Base-by-base conservation (phyloP, 2,329 filamentous ascomycete species). In the Aspergillus persii region DNA sequence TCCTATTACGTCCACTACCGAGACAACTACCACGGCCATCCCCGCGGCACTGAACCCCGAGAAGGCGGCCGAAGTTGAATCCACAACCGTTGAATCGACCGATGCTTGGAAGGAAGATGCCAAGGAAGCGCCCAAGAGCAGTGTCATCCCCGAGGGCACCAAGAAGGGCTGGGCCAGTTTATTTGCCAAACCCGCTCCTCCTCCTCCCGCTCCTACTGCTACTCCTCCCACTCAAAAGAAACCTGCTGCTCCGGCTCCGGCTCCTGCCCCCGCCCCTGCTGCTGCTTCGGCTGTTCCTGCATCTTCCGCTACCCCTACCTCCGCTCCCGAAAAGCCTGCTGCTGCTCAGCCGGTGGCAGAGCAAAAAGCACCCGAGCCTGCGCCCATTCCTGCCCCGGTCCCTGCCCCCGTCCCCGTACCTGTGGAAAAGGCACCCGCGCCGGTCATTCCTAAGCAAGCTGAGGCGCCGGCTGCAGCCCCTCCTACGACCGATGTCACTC, bases 151-250 rank as follows among this genome's bases (percentile, higher is more conserved):
- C 4, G 76, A 77, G 58, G 74, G 73, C 44, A 69, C 76, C 52
- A 79, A 78, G 73, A 77, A 76, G 68, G 76, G 75, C 53, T 92
- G 89, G 89, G 89, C 89, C 41, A 90, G 88, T 76, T 88, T 92
- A 83, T 84, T 92, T 63, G 84, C 87, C 39, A 89, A 89, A 79
- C 80, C 83, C 46, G 78, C 83, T 41, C 82, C 85, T 44, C 82
- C 85, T 46, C 74, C 77, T 18, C 59, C 57, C 30, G 49, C 62
- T 23, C 57, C 48, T 29, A 53, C 63, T 26, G 59, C 55, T 36
- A 55, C 61, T 33, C 56, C 33, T 12, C 47, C 54, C 33, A 71
- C 36, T n/a, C 76, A 80, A 61, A 82, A 82, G 73, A 80, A 82
- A 66, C 79, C 83, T 58, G 80, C 73, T 48, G 66, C 74, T 58